Conservation (phyloP, 192 early-diverging fungal species). For the Coemansia sp. region DNA sequence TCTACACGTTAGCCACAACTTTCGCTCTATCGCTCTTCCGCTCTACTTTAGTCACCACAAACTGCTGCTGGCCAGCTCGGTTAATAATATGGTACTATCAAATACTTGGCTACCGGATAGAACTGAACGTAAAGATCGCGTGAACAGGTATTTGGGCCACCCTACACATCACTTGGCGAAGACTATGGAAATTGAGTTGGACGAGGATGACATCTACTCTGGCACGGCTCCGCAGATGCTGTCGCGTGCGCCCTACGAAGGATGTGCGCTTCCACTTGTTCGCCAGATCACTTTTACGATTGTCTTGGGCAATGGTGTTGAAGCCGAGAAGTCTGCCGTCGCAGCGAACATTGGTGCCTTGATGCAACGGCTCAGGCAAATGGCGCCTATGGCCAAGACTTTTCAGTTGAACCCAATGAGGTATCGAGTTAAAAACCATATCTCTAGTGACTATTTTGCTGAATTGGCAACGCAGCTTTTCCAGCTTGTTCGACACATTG, state of each 20-base stretch:
- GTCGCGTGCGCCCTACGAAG: neutral
- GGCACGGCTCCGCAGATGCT: neutral
- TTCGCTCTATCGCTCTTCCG: too few relatives aligned
- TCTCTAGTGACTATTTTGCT: neutral
- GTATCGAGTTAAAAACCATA: neutral
- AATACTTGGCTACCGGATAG: too few relatives aligned
- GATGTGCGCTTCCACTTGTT: neutral
- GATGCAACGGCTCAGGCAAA: neutral
- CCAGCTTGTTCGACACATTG: neutral
- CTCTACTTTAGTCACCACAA: too few relatives aligned
- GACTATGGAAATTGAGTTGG: too few relatives aligned
- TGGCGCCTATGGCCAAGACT: neutral
- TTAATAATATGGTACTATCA: too few relatives aligned
- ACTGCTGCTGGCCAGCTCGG: too few relatives aligned
- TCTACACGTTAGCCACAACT: too few relatives aligned
- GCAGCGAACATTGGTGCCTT: neutral
- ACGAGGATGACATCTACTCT: neutral
- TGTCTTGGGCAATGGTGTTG: neutral
- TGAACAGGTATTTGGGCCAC: too few relatives aligned
- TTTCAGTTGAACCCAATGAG: too few relatives aligned
- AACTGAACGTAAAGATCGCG: too few relatives aligned
- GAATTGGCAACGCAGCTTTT: neutral
- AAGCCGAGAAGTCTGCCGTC: too few relatives aligned
- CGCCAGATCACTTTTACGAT: neutral
- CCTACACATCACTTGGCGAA: too few relatives aligned